Conservation (phyloP, 106 monocot genomes). For the Alisma plantagoaquatica region DNA sequence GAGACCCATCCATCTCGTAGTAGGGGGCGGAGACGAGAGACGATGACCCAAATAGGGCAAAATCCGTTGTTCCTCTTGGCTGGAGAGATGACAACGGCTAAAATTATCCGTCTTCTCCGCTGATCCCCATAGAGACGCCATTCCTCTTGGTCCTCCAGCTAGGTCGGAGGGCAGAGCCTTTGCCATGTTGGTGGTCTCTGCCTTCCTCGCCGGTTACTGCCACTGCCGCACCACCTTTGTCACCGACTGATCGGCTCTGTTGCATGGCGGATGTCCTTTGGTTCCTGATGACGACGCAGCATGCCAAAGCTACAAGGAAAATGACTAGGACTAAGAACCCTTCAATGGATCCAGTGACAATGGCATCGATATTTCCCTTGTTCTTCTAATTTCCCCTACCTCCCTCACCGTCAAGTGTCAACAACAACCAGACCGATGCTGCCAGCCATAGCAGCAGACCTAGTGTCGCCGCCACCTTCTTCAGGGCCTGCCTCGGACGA, state of each 20-base stretch:
- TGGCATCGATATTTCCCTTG: constrained; percentile 6
- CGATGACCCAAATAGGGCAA: too few relatives aligned
- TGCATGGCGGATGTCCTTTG: neutral
- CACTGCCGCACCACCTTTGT: constrained; percentile 1
- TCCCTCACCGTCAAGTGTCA: neutral
- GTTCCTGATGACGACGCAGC: constrained; percentile 2
- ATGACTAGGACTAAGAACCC: constrained; percentile 32
- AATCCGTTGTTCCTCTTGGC: too few relatives aligned
- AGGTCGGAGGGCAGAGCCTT: too few relatives aligned
- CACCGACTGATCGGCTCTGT: neutral
- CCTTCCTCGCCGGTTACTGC: neutral
- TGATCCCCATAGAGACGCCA: too few relatives aligned
- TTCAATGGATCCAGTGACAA: constrained; percentile 19
- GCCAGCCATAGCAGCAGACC: constrained; percentile 26
- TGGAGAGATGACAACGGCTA: too few relatives aligned
- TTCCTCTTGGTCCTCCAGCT: too few relatives aligned
- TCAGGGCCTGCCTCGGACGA: too few relatives aligned
- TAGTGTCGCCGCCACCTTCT: constrained; percentile 16
- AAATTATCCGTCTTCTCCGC: too few relatives aligned
- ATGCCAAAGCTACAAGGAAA: constrained; percentile 6
- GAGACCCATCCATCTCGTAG: too few relatives aligned
- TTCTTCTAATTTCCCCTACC: neutral
- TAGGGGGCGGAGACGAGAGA: too few relatives aligned
- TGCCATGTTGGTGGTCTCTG: too few relatives aligned
- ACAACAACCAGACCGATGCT: neutral